Percentiles rank a stretch among this genome's conserved stretches.
Evolutionary conservation across 1,139 yeast species (phyloP).

Genomic region (Lodderomyces jiufengensis): DNA sequence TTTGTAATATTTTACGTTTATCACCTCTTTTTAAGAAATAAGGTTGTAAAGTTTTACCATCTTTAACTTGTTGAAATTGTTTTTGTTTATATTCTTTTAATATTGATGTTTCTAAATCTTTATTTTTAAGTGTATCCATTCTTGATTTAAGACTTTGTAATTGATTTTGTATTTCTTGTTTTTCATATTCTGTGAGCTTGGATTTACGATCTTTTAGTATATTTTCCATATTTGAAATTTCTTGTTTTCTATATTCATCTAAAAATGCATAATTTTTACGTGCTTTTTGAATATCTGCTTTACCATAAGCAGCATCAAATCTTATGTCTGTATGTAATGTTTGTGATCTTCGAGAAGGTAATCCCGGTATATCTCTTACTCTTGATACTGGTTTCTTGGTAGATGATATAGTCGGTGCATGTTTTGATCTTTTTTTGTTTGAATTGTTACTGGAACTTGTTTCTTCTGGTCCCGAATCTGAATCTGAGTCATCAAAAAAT

Average conservation of each 20-base stretch:
- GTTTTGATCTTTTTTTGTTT: conserved; percentile 49
- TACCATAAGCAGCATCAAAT: conserved; percentile 87
- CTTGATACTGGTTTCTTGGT: conserved; percentile 68
- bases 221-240: conserved; percentile 56
- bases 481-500: conserved; percentile 14
- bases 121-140: conserved; percentile 69
- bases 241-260: conserved; percentile 78
- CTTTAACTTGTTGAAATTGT: conserved; percentile 42
- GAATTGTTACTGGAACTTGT: conserved; percentile 10
- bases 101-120: conserved; percentile 70
- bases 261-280: conserved; percentile 79
- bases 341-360: conserved; percentile 41
- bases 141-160: conserved; percentile 68
- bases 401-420: conserved; percentile 77
- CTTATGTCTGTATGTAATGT: conserved; percentile 71
- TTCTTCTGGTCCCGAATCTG: conserved; percentile 18
- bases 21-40: conserved; percentile 77
- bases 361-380: conserved; percentile 73
- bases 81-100: conserved; percentile 50
- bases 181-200: conserved; percentile 44
- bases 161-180: conserved; percentile 49
- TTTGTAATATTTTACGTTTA: conserved; percentile 77
- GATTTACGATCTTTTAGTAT: conserved; percentile 57
- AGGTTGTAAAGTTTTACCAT: conserved; percentile 47
- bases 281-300: conserved; percentile 62